Evolutionary conservation across 495 filamentous ascomycete genomes (phyloP).

Genomic region (Hypoxylon intermedium): DNA sequence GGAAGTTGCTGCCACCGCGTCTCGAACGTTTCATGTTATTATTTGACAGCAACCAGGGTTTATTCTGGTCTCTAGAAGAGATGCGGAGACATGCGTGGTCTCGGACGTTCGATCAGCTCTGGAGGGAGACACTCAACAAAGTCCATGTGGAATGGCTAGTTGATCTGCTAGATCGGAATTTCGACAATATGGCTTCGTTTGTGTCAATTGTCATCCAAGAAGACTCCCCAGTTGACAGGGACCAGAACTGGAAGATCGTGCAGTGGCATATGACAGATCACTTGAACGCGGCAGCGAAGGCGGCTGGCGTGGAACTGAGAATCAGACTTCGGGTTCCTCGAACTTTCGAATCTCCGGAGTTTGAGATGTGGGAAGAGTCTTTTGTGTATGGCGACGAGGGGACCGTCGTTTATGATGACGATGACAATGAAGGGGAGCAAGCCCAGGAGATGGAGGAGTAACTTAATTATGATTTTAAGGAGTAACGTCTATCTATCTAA

Average conservation of each 20-base stretch:
- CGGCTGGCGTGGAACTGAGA: slow-evolving; percentile 7
- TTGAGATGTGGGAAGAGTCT: not conserved
- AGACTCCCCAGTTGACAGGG: not conserved
- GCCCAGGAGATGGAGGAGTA: not conserved
- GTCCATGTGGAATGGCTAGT: slow-evolving; percentile 11
- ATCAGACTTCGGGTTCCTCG: slow-evolving; percentile 16
- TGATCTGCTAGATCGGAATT: not conserved
- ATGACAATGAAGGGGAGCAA: not conserved
- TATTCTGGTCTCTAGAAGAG: slow-evolving; percentile 13
- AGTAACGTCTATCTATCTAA: no score
- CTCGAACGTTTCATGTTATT: not conserved
- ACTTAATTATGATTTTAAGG: not conserved
- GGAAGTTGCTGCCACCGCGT: slow-evolving; percentile 9
- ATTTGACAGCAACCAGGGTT: slow-evolving; percentile 1
- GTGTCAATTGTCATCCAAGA: not conserved
- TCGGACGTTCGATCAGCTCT: slow-evolving; percentile 1
- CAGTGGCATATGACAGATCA: slow-evolving; percentile 17
- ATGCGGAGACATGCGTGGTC: not conserved
- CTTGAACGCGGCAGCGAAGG: not conserved
- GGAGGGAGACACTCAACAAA: not conserved
- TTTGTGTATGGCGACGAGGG: not conserved
- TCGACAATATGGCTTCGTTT: not conserved
- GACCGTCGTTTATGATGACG: not conserved
- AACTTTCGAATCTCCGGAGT: not conserved
- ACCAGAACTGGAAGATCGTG: slow-evolving; percentile 20